Evolutionary conservation across 495 filamentous ascomycete species (phyloP).

Genomic region (Letharia lupina): DNA sequence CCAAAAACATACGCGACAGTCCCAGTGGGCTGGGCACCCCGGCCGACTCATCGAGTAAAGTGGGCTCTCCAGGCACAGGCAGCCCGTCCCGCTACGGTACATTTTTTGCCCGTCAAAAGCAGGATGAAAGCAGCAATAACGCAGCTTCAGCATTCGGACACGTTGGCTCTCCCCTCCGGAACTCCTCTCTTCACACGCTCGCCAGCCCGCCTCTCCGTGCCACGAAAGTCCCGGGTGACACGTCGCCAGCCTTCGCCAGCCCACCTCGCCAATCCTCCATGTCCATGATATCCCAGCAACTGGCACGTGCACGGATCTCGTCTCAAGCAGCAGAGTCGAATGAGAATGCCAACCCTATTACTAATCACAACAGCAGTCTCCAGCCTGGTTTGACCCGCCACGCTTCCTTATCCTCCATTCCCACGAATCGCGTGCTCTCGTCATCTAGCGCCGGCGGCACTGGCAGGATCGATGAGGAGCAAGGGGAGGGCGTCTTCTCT

Average conservation of each 20-base stretch:
- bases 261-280: slow-evolving; percentile 58
- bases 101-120: slow-evolving; percentile 66
- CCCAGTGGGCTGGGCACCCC: slow-evolving; percentile 55
- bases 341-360: slow-evolving; percentile 11
- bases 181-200: slow-evolving; percentile 57
- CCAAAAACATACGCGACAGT: slow-evolving; percentile 50
- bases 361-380: slow-evolving; percentile 32
- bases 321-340: slow-evolving; percentile 17
- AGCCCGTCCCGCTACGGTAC: slow-evolving; percentile 84
- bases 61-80: slow-evolving; percentile 69
- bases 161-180: slow-evolving; percentile 88
- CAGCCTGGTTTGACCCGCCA: slow-evolving; percentile 40
- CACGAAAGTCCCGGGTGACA: slow-evolving; percentile 46
- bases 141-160: slow-evolving; percentile 61
- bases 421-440: slow-evolving; percentile 39
- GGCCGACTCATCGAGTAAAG: slow-evolving; percentile 56
- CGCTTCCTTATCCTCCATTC: slow-evolving; percentile 29
- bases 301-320: slow-evolving; percentile 47
- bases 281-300: slow-evolving; percentile 63
- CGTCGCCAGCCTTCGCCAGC: slow-evolving; percentile 55
- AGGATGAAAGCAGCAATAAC: slow-evolving; percentile 43
- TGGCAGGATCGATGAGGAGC: slow-evolving; percentile 67
- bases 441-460: slow-evolving; percentile 41
- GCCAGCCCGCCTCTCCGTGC: slow-evolving; percentile 61
- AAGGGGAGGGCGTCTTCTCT: slow-evolving; percentile 62